Conservation (phyloP, 352 stramenopile species). For the Phytophthora sansomeana region DNA sequence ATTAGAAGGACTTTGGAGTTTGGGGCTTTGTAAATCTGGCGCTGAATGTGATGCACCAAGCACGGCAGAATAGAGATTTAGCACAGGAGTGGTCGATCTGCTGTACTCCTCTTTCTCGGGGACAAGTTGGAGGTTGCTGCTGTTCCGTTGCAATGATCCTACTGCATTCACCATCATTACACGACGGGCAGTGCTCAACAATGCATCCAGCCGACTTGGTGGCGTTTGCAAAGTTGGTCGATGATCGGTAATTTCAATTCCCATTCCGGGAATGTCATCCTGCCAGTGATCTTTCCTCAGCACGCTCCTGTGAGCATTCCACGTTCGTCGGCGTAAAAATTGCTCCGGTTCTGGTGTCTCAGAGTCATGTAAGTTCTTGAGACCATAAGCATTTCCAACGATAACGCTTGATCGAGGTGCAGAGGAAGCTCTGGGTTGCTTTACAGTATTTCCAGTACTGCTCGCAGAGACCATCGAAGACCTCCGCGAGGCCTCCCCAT, state of each 20-base stretch:
- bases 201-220: conserved; percentile 19
- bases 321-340: conserved; percentile 56
- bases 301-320: conserved; percentile 43
- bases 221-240: conserved; percentile 34
- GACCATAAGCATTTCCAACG: conserved; percentile 35
- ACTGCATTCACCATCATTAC: conserved; percentile 23
- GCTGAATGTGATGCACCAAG: conserved; percentile 26
- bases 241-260: conserved; percentile 65
- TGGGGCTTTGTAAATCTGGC: conserved; percentile 20
- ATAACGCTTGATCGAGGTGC: conserved; percentile 36
- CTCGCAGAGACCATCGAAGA: conserved; percentile 20
- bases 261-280: conserved; percentile 54
- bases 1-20: not conserved
- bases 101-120: conserved; percentile 8
- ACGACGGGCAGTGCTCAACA: conserved; percentile 23
- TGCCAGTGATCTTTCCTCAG: conserved; percentile 50
- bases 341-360: conserved; percentile 51
- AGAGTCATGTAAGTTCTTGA: conserved; percentile 22
- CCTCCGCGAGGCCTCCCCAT: conserved; percentile 10
- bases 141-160: conserved; percentile 17
- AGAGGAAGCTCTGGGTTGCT: conserved; percentile 25
- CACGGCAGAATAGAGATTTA: not conserved
- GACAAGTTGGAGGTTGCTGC: not conserved
- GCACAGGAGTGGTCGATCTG: not conserved
- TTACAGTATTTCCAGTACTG: conserved; percentile 9